Conservation (phyloP, 2,329 filamentous ascomycete species). For the Fusarium humuli region DNA sequence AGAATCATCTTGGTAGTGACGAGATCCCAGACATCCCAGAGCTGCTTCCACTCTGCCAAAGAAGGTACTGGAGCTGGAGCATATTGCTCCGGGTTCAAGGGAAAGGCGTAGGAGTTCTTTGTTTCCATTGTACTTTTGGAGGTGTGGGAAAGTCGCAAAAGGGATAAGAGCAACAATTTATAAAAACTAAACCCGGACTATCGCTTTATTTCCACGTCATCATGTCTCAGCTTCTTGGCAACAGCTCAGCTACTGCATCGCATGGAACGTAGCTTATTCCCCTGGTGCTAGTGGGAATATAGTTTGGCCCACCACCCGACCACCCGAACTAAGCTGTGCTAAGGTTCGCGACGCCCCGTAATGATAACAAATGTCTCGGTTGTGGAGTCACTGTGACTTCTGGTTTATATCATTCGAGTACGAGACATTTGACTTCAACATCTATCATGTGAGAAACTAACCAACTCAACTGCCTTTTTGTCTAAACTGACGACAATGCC, state of each 20-base stretch:
- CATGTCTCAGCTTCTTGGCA: neutral
- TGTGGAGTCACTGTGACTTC: neutral
- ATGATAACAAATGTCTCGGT: neutral
- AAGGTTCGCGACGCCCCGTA: neutral
- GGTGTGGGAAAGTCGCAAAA: neutral
- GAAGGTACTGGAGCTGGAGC: constrained; percentile 27
- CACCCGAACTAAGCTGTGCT: neutral
- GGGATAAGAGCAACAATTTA: neutral
- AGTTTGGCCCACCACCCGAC: neutral
- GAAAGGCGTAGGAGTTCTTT: constrained; percentile 17
- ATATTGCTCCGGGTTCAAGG: constrained; percentile 11
- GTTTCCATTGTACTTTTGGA: neutral
- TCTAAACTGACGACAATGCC: neutral
- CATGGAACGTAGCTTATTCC: neutral
- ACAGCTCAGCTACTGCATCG: neutral
- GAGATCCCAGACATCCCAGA: constrained; percentile 35
- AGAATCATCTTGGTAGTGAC: constrained; percentile 24
- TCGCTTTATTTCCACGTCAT: neutral
- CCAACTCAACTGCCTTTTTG: neutral
- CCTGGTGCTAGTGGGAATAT: neutral
- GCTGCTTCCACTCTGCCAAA: constrained; percentile 26
- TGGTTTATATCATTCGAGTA: neutral
- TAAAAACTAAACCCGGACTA: neutral
- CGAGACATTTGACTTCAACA: neutral
- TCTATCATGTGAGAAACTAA: neutral